Evolutionary conservation across 768 basidiomycete genomes (phyloP).

Genomic region (Baorangia bicolor): DNA sequence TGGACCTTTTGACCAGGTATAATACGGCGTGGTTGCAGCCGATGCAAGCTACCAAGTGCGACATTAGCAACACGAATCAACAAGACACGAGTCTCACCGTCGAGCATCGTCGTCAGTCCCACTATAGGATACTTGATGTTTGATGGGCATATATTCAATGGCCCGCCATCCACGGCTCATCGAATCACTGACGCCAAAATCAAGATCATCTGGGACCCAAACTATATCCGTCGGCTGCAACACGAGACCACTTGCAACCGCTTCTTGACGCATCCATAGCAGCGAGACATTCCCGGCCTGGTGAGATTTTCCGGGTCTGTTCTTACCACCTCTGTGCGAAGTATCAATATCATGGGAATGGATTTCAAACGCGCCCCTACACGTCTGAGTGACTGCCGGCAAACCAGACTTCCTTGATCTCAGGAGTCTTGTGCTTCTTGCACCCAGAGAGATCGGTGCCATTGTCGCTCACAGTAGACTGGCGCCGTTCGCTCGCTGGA

Average conservation of each 20-base stretch:
- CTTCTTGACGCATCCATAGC: constrained; percentile 37
- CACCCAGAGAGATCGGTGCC: not conserved
- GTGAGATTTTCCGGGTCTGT: constrained; percentile 17
- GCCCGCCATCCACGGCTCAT: constrained; percentile 16
- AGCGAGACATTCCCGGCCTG: constrained; percentile 29
- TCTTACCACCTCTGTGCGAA: constrained; percentile 23
- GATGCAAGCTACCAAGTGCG: constrained; percentile 11
- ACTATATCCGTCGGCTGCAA: constrained; percentile 28
- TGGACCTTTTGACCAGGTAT: constrained; percentile 29
- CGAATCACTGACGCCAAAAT: constrained; percentile 22
- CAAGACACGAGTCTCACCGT: constrained; percentile 9
- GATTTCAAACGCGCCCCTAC: constrained; percentile 11
- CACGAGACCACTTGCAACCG: constrained; percentile 23
- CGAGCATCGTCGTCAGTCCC: constrained; percentile 16
- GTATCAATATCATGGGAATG: not conserved
- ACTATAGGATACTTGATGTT: constrained; percentile 21
- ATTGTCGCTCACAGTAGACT: not conserved
- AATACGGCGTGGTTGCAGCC: constrained; percentile 24
- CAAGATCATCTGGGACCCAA: constrained; percentile 28
- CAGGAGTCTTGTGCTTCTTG: not conserved
- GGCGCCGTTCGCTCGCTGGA: not conserved
- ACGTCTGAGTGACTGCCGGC: constrained; percentile 43
- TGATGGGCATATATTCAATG: constrained; percentile 26
- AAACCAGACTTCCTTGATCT: constrained; percentile 69
- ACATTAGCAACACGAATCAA: not conserved